Conservation (phyloP, 495 filamentous ascomycete species). For the Talaromyces borbonicus region DNA sequence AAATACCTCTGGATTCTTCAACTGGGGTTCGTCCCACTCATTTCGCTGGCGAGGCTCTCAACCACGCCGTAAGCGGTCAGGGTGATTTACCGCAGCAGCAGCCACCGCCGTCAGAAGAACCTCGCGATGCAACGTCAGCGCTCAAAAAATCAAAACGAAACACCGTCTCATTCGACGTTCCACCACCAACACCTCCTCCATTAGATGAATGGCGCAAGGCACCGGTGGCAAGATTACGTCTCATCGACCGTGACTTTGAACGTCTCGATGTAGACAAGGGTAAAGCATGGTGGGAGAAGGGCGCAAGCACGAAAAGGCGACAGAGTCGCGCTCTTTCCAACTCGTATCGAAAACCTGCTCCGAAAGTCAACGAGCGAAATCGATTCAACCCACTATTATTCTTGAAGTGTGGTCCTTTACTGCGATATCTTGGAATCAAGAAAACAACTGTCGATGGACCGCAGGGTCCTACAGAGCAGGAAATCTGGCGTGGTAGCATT, state of each 20-base stretch:
- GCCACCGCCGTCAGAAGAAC: slow-evolving; percentile 8
- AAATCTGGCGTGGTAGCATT: slow-evolving; percentile 85
- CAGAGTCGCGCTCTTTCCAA: slow-evolving; percentile 33
- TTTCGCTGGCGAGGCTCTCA: slow-evolving; percentile 4
- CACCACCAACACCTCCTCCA: slow-evolving; percentile 38
- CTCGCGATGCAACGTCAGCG: slow-evolving; percentile 17
- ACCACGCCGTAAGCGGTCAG: not conserved
- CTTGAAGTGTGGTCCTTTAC: slow-evolving; percentile 79
- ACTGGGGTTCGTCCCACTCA: slow-evolving; percentile 4
- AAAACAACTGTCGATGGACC: slow-evolving; percentile 26
- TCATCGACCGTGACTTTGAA: slow-evolving; percentile 35
- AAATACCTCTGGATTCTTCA: not conserved
- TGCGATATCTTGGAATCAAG: slow-evolving; percentile 78
- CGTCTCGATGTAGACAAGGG: slow-evolving; percentile 27
- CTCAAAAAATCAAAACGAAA: slow-evolving; percentile 26
- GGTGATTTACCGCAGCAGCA: too few species aligned
- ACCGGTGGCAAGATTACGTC: slow-evolving; percentile 22
- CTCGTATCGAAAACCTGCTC: slow-evolving; percentile 29
- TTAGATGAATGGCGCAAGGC: slow-evolving; percentile 36
- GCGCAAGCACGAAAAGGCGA: slow-evolving; percentile 23
- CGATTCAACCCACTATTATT: slow-evolving; percentile 74
- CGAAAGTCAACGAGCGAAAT: slow-evolving; percentile 41
- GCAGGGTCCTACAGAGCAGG: slow-evolving; percentile 41
- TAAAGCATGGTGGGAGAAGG: slow-evolving; percentile 40
- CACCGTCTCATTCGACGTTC: slow-evolving; percentile 38